These are phyloP conservation scores for Orbilia javanica DNA, from an alignment of 2,329 filamentous ascomycete species.

Conservation along the genomic window DNA sequence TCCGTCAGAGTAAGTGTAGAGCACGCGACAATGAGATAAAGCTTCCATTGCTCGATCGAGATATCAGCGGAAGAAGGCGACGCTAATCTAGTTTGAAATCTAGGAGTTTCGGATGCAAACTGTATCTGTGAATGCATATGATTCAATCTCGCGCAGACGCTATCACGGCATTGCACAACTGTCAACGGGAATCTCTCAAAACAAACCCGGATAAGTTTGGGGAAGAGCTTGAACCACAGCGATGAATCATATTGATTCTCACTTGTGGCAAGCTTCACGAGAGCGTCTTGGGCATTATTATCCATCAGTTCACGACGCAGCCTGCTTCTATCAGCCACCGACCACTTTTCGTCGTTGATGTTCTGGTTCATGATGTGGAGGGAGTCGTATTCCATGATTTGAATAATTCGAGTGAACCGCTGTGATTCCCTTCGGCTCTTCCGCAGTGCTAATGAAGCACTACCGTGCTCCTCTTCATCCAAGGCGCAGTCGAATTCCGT, in stretches of 20 bases:
- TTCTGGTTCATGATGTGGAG: constrained; percentile 80
- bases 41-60: constrained; percentile 95
- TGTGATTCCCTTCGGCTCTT: constrained; percentile 46
- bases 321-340: constrained; percentile 90
- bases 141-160: constrained; percentile 90
- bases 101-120: constrained; percentile 79
- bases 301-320: constrained; percentile 90
- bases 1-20: constrained; percentile 78
- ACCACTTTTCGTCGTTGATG: constrained; percentile 89
- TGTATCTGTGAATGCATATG: constrained; percentile 92
- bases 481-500: constrained; percentile 93
- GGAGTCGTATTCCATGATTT: constrained; percentile 90
- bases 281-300: constrained; percentile 82
- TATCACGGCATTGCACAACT: constrained; percentile 87
- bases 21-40: constrained; percentile 96
- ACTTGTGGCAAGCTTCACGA: constrained; percentile 94
- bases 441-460: constrained; percentile 58
- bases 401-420: constrained; percentile 78
- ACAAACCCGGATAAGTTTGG: constrained; percentile 89
- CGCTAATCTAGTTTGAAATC: constrained; percentile 63
- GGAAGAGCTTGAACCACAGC: constrained; percentile 97
- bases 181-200: constrained; percentile 93
- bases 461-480: constrained; percentile 76
- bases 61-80: constrained; percentile 73
- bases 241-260: constrained; percentile 95